These are phyloP conservation scores for Erysimum cheiri DNA, from an alignment of 441 rosid species.

Conservation along the genomic window DNA sequence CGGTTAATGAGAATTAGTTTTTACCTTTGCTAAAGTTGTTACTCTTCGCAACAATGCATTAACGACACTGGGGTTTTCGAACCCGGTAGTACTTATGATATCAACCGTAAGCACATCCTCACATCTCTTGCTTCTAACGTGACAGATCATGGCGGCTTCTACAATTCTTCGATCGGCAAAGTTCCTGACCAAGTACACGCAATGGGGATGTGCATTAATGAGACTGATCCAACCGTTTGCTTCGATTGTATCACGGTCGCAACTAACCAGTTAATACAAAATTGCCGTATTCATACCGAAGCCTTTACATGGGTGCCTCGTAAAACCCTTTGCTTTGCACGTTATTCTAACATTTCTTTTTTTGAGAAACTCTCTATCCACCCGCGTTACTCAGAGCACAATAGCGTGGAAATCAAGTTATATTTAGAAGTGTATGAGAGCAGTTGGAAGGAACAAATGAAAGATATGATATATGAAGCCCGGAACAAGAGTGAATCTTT, in stretches of 20 bases:
- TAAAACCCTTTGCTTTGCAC: constrained; percentile 4
- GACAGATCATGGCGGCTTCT: constrained; percentile 16
- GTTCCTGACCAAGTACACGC: constrained; percentile 35
- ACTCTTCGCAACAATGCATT: too few species aligned
- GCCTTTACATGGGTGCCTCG: constrained; percentile 28
- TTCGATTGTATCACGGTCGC: neutral
- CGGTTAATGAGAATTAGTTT: too few species aligned
- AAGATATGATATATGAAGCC: too few species aligned
- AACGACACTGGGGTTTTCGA: neutral
- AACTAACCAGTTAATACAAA: neutral
- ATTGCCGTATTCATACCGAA: constrained; percentile 18
- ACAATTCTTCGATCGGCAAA: constrained; percentile 10
- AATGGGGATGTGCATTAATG: constrained; percentile 38
- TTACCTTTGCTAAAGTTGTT: too few species aligned
- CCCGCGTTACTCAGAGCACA: too few species aligned
- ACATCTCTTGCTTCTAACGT: constrained; percentile 32
- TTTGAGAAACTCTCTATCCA: too few species aligned
- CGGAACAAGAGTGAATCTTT: too few species aligned
- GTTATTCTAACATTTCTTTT: too few species aligned
- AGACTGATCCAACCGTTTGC: constrained; percentile 12
- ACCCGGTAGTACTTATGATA: neutral
- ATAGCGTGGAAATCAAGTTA: too few species aligned
- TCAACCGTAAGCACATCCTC: neutral
- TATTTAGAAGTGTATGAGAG: too few species aligned
- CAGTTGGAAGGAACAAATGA: too few species aligned